phyloP scores from a whole-genome alignment of 768 basidiomycete species.

The Lactarius psammicola region DNA sequence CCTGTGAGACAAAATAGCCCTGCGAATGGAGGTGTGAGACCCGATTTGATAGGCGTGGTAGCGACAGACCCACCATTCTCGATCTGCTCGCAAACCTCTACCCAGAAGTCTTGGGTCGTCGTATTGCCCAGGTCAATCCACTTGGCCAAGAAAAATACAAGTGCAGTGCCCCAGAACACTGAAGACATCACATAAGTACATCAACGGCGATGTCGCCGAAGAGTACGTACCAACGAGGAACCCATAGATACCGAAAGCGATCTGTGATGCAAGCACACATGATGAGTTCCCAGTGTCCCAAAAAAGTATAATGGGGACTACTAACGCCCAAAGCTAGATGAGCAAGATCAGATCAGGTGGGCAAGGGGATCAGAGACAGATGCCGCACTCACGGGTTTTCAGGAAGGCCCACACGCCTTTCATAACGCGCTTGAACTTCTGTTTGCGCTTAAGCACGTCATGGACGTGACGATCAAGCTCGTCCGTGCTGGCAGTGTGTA shows the following conservation, averaged over 20 bases:
- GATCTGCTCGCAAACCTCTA: conserved; percentile 74
- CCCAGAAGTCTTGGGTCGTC: conserved; percentile 75
- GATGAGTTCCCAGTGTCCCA: neutral
- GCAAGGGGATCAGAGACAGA: neutral
- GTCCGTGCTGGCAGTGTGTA: conserved; percentile 40
- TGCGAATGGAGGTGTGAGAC: conserved; percentile 30
- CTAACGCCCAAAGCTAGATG: conserved; percentile 63
- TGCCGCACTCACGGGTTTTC: conserved; percentile 63
- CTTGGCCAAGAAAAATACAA: conserved; percentile 68
- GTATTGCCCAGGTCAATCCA: conserved; percentile 70
- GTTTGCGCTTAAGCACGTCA: conserved; percentile 63
- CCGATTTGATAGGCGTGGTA: neutral
- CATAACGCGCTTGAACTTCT: conserved; percentile 56
- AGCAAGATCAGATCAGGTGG: conserved; percentile 3
- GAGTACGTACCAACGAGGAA: conserved; percentile 58
- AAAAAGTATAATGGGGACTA: conserved; percentile 17
- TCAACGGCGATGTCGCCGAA: neutral
- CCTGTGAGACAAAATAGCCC: conserved; percentile 80
- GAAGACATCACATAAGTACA: conserved; percentile 17
- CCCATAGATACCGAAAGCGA: conserved; percentile 72
- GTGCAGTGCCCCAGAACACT: conserved; percentile 87
- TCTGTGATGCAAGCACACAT: conserved; percentile 33
- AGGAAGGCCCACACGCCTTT: conserved; percentile 79
- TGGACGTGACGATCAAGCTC: conserved; percentile 76
- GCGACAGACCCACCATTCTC: conserved; percentile 54